Conservation (phyloP, 805 yeast species). For the Lipomyces lipofer region DNA sequence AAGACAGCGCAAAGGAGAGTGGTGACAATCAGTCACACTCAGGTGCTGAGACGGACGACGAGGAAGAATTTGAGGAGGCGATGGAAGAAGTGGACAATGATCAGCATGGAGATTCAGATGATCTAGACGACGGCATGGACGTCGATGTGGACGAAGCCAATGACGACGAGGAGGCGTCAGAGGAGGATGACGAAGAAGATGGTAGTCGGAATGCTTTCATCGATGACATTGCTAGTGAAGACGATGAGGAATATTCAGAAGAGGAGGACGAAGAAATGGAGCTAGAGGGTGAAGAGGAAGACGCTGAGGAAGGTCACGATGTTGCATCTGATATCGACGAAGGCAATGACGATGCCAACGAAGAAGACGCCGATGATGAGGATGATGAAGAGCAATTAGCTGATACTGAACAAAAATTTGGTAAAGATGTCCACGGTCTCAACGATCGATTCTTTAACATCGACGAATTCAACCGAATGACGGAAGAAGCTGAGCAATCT, state of each 20-base stretch:
- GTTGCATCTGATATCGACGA: slow-evolving; percentile 42
- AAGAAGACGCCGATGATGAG: slow-evolving; percentile 34
- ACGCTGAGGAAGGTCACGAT: slow-evolving; percentile 41
- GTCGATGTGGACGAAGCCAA: slow-evolving; percentile 31
- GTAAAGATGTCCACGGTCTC: slow-evolving; percentile 60
- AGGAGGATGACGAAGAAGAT: slow-evolving; percentile 1
- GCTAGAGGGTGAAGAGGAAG: slow-evolving; percentile 33
- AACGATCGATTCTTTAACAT: slow-evolving; percentile 84
- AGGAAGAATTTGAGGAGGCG: slow-evolving; percentile 22
- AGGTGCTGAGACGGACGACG: slow-evolving; percentile 18
- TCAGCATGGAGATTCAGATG: slow-evolving; percentile 14
- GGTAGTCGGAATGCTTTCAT: not conserved
- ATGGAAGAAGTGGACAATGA: slow-evolving; percentile 15
- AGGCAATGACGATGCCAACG: slow-evolving; percentile 15
- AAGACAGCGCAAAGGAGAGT: slow-evolving; percentile 26
- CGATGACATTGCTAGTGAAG: slow-evolving; percentile 36
- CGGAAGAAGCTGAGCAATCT: slow-evolving; percentile 45
- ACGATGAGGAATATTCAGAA: slow-evolving; percentile 30
- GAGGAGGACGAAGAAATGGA: slow-evolving; percentile 36
- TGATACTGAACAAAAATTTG: slow-evolving; percentile 34
- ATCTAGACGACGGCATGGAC: slow-evolving; percentile 28
- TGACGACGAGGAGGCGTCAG: slow-evolving; percentile 16
- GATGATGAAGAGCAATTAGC: slow-evolving; percentile 37
- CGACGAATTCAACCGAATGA: slow-evolving; percentile 77
- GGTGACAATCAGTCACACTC: slow-evolving; percentile 13